Evolutionary conservation across 768 basidiomycete species (phyloP), one percentile per base, ranked within the genome.

Genomic region (Lentinus brumalis): DNA sequence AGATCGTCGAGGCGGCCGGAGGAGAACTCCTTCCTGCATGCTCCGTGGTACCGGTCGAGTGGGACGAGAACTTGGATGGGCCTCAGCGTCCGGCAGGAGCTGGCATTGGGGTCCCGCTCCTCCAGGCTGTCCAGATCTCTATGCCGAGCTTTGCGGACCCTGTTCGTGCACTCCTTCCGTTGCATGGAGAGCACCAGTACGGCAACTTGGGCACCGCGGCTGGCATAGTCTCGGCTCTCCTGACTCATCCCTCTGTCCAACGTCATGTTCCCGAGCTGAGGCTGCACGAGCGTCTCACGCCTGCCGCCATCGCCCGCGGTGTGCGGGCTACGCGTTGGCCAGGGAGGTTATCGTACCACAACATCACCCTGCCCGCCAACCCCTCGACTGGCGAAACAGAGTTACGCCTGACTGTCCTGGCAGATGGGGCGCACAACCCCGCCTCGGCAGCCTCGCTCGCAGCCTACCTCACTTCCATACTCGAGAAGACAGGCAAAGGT

Each of bases 361-460:
- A 66, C 3, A 45, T 82, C 61, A 69, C 65, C 59, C 60, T 73
- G 39, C 67, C 42, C 56, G 64, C 54, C 59, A 30, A 66, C 26
- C 39, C 55, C n/a, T 30, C 41, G 38, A 30, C 38, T 7, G 21
- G 15, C 38, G n/a, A 51, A 30, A 38, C 16, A 42, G 51, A 41
- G 42, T 29, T 26, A 26, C 46, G 62, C 16, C 63, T 82, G 8
- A 74, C 72, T 21, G 66, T 96, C 12, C 81, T 98, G 11, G 89
- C 88, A 5, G 97, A 99, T 69, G 97, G 97, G 3, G 96, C 97
- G 0, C 97, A 98, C 73, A 99, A 98, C 70, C 76, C 86, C 7
- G 87, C 92, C 6, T 94, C 94, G 0, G 82, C 94, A 0, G 64
- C 73, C 31, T 83, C 83, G 0, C 83, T 98, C 11, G 81, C 86